Evolutionary conservation across 805 yeast genomes (phyloP).

Genomic region (Metschnikowia kofuensis): DNA sequence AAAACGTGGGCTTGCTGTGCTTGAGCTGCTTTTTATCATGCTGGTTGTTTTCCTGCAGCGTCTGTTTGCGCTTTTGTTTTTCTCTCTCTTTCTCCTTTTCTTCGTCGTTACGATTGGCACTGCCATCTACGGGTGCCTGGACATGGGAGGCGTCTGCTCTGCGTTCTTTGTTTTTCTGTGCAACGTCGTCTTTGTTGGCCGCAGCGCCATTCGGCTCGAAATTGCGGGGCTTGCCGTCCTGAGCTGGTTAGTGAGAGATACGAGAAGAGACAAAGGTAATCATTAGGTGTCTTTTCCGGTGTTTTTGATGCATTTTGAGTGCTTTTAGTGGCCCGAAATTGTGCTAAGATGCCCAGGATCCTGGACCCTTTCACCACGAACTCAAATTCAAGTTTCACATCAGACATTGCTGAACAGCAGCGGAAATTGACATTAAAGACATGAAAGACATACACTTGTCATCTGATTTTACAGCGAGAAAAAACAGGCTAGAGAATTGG

Average conservation of each 20-base stretch:
- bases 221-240: slow-evolving; percentile 9
- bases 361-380: too few relatives aligned
- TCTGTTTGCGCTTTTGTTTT: background rate
- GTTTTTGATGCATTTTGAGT: background rate
- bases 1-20: slow-evolving; percentile 26
- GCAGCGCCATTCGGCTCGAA: slow-evolving; percentile 15
- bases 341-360: too few relatives aligned
- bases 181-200: slow-evolving; percentile 17
- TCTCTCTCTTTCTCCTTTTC: background rate
- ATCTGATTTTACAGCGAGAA: background rate
- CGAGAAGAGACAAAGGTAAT: background rate
- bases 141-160: slow-evolving; percentile 14
- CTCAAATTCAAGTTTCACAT: too few relatives aligned
- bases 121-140: slow-evolving; percentile 15
- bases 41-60: background rate
- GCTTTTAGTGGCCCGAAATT: background rate
- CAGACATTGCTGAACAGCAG: too few relatives aligned
- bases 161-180: slow-evolving; percentile 12
- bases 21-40: background rate
- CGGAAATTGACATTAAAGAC: background rate
- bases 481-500: background rate
- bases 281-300: background rate
- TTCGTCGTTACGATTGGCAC: background rate
- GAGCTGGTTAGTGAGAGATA: background rate
- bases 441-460: slow-evolving; percentile 1